Percentiles rank a stretch among this genome's conserved stretches.
Evolutionary conservation across 257 asterid species (phyloP).

Genomic region (Petunia axillaris): DNA sequence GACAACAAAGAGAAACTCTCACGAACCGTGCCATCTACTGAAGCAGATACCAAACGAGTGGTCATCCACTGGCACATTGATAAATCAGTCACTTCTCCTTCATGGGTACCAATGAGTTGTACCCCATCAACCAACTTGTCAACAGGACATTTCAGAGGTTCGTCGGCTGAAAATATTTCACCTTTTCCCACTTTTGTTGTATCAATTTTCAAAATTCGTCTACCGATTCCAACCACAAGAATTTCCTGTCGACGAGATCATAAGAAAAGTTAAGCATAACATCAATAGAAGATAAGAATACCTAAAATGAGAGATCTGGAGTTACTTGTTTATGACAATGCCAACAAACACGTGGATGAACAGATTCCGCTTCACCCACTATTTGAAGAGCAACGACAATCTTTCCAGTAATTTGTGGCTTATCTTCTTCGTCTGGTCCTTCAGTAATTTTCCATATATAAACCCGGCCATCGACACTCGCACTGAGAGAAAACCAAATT

Average conservation of each 20-base stretch:
- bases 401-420: slow-evolving; percentile 85
- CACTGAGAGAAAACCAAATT: slow-evolving; percentile 55
- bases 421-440: slow-evolving; percentile 94
- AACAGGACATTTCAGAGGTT: slow-evolving; percentile 79
- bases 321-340: slow-evolving; percentile 96
- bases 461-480: slow-evolving; percentile 94
- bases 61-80: slow-evolving; percentile 99
- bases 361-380: slow-evolving; percentile 81
- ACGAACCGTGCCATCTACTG: slow-evolving; percentile 96
- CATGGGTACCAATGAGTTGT: slow-evolving; percentile 94
- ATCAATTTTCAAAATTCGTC: slow-evolving; percentile 72
- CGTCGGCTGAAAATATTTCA: slow-evolving; percentile 77
- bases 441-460: slow-evolving; percentile 95
- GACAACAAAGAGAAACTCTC: background rate
- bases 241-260: slow-evolving; percentile 65
- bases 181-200: slow-evolving; percentile 92
- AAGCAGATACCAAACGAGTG: slow-evolving; percentile 92
- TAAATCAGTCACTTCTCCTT: slow-evolving; percentile 93
- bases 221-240: slow-evolving; percentile 92
- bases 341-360: slow-evolving; percentile 98
- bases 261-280: slow-evolving; percentile 25
- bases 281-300: background rate
- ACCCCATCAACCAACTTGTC: slow-evolving; percentile 83
- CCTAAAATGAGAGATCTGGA: slow-evolving; percentile 20
- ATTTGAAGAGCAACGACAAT: slow-evolving; percentile 76